Percentiles rank a stretch among this genome's conserved stretches.
These are phyloP conservation scores for Echeveria elegans DNA, from an alignment of 164 flowering plant species.

Conservation along the genomic window DNA sequence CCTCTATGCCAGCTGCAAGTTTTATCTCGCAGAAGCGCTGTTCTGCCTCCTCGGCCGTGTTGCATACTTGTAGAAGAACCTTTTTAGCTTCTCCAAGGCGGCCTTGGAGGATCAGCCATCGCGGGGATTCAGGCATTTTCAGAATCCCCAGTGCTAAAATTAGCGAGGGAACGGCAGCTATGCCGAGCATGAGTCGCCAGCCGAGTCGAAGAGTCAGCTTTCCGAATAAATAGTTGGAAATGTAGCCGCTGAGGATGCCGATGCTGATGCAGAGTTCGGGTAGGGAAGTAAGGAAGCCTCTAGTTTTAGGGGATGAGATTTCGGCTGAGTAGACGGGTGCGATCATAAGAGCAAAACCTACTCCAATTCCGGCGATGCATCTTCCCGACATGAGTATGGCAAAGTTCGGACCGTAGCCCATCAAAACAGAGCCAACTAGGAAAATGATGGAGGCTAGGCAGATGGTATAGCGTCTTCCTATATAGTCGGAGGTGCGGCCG, in stretches of 20 bases:
- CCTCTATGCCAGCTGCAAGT: slow-evolving; percentile 29
- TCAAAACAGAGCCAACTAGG: slow-evolving; percentile 38
- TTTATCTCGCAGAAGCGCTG: slow-evolving; percentile 27
- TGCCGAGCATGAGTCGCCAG: slow-evolving; percentile 59
- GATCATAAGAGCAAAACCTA: slow-evolving; percentile 49
- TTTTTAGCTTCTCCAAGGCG: slow-evolving; percentile 34
- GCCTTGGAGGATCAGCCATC: slow-evolving; percentile 50
- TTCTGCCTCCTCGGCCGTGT: slow-evolving; percentile 33
- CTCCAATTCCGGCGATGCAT: slow-evolving; percentile 39
- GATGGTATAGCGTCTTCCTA: slow-evolving; percentile 53
- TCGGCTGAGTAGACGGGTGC: slow-evolving; percentile 58
- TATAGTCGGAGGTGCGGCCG: slow-evolving; percentile 43
- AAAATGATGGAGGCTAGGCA: slow-evolving; percentile 32
- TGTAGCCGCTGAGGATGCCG: slow-evolving; percentile 43
- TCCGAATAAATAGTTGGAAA: slow-evolving; percentile 33
- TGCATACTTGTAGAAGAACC: slow-evolving; percentile 18
- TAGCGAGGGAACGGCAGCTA: slow-evolving; percentile 38
- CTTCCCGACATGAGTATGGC: slow-evolving; percentile 36
- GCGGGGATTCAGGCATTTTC: slow-evolving; percentile 53
- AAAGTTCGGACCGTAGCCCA: slow-evolving; percentile 40
- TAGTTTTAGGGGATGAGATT: slow-evolving; percentile 24
- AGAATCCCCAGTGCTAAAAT: slow-evolving; percentile 26
- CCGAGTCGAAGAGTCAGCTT: slow-evolving; percentile 26
- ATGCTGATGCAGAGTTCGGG: slow-evolving; percentile 43
- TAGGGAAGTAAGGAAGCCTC: slow-evolving; percentile 34